Evolutionary conservation across 331 rosid genomes (phyloP), one percentile per base, ranked within the genome.

Genomic region (Spiraea crenata): DNA sequence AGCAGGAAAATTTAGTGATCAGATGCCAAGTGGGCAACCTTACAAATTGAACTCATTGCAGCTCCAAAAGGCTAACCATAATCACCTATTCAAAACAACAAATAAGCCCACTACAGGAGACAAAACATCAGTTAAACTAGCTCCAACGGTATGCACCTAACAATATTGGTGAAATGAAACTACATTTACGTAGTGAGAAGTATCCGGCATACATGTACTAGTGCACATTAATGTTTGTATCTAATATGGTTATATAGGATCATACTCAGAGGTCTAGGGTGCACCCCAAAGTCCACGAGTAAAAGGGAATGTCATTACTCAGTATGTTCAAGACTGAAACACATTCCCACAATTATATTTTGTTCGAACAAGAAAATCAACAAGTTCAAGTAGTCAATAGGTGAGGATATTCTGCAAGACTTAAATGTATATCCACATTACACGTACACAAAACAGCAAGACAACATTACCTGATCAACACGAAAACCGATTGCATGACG

Each of bases 401-500:
- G 17, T 34, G 31, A 25, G 31, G 31, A 1, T 25, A 25, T 40
- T 10, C 37, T 12, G 13, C 9, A 10, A 6, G 38, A 41, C 10
- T 10, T 62, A 31, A 9, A 7, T 3, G 16, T 61, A 37, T 59
- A n/a, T 7, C 9, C 15, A 3, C 5, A 47, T 38, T 14, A 7
- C 37, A 62, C 35, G n/a, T 16, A 7, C 13, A 5, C 16, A 17
- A 34, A 41, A 3, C 41, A 55, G 73, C 73, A 71, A 67, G 52
- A 41, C 17, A 73, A 60, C 55, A 44, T 12, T 65, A 90, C 98
- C 98, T 92, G 78, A 93, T 75, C 87, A 93, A 81, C 82, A 93
- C 96, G 56, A 86, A 75, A 74, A 85, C 96, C 62, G 97, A 89
- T 82, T 90, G 93, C 82, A 93, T 80, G 73, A 93, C 87, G 34